Conservation (phyloP, 768 basidiomycete genomes). For the Cystobasidium onofrii region DNA sequence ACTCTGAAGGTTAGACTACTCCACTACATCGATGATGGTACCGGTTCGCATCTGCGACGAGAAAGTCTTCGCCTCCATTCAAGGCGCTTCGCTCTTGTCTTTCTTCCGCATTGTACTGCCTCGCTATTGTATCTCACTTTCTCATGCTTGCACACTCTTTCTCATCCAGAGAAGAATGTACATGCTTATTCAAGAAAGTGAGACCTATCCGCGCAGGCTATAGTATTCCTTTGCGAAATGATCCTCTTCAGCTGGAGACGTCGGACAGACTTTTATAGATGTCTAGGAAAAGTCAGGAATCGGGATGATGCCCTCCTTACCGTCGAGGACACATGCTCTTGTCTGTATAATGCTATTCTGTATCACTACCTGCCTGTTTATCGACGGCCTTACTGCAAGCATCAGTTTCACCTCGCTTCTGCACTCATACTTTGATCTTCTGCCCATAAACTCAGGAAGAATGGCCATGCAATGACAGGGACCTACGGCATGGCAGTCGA, state of each 20-base stretch:
- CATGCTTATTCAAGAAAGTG: background rate
- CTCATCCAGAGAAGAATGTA: background rate
- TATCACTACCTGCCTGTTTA: no score
- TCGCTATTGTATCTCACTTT: conserved; percentile 1
- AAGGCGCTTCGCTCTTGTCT: background rate
- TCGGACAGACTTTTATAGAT: background rate
- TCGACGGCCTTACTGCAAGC: no score
- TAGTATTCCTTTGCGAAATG: background rate
- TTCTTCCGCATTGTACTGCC: background rate
- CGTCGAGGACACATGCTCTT: background rate
- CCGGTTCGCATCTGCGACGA: no score
- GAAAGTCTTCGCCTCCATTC: background rate
- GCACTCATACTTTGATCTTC: background rate
- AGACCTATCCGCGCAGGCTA: background rate
- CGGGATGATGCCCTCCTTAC: background rate
- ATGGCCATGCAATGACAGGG: background rate
- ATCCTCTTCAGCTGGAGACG: background rate
- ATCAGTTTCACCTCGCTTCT: no score
- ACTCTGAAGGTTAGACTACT: no score
- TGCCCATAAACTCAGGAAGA: background rate
- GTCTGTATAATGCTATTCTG: background rate
- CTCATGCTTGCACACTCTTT: background rate
- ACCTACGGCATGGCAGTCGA: background rate
- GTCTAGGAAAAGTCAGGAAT: background rate
- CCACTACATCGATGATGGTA: no score